Conservation (phyloP, 768 basidiomycete species). For the Lactarius quietus region DNA sequence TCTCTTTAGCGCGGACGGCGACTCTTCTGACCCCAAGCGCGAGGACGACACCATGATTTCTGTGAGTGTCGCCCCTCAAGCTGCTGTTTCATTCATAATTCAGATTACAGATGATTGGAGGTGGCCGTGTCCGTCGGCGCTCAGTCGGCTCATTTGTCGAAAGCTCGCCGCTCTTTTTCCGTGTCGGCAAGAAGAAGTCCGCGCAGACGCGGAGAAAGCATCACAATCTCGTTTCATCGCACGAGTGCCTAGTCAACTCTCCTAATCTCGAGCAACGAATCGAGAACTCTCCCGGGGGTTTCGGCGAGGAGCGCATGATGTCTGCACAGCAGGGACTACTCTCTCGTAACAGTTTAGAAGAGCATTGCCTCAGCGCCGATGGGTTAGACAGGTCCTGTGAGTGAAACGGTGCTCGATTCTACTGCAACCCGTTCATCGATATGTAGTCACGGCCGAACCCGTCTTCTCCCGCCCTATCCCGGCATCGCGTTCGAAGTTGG, state of each 20-base stretch:
- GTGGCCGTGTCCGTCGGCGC: constrained; percentile 65
- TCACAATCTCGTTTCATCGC: constrained; percentile 25
- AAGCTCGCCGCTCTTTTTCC: constrained; percentile 60
- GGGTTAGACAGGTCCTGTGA: constrained; percentile 55
- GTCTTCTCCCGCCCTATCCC: constrained; percentile 60
- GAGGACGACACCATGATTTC: constrained; percentile 84
- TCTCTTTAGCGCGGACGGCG: constrained; percentile 47
- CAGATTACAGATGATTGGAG: constrained; percentile 65
- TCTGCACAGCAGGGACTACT: constrained; percentile 57
- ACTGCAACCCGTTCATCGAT: constrained; percentile 8
- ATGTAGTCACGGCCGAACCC: constrained; percentile 40
- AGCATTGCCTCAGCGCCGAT: constrained; percentile 57
- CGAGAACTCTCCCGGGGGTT: constrained; percentile 58
- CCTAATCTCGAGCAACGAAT: constrained; percentile 46
- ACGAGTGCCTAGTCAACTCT: constrained; percentile 40
- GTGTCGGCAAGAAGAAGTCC: constrained; percentile 59
- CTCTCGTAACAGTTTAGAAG: constrained; percentile 64
- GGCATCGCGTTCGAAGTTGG: constrained; percentile 56
- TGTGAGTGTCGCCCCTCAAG: constrained; percentile 39
- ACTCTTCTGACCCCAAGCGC: constrained; percentile 46
- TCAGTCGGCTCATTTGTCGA: constrained; percentile 65
- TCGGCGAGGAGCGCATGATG: constrained; percentile 68
- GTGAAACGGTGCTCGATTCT: constrained; percentile 40
- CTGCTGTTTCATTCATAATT: constrained; percentile 4
- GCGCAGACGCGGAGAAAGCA: constrained; percentile 26